Conservation (phyloP, 306 rosid species). For the Vigna reflexopilosa region DNA sequence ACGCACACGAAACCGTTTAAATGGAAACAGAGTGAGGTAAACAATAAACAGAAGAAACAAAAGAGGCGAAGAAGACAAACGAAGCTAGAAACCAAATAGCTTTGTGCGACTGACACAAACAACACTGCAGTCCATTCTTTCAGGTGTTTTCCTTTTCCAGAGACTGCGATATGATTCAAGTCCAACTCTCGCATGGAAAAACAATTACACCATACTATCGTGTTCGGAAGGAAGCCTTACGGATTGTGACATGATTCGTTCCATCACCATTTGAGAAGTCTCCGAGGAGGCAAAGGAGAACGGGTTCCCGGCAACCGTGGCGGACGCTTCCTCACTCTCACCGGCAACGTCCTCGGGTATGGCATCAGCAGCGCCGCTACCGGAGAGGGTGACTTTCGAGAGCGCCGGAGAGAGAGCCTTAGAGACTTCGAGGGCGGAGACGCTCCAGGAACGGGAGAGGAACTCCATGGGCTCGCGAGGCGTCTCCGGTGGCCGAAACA, state of each 20-base stretch:
- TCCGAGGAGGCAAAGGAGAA: constrained; percentile 86
- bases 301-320: constrained; percentile 72
- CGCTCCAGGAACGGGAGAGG: constrained; percentile 92
- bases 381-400: constrained; percentile 44
- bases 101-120: constrained; percentile 18
- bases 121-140: not conserved
- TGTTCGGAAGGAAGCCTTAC: constrained; percentile 49
- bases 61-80: constrained; percentile 31
- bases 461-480: constrained; percentile 90
- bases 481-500: constrained; percentile 73
- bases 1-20: not conserved
- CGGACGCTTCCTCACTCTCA: constrained; percentile 60
- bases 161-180: not conserved
- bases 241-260: constrained; percentile 91
- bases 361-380: constrained; percentile 28
- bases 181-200: not conserved
- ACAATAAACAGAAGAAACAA: constrained; percentile 12
- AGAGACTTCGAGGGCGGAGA: constrained; percentile 80
- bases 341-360: constrained; percentile 68
- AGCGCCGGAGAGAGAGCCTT: constrained; percentile 72
- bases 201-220: not conserved
- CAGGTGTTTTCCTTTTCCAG: constrained; percentile 6
- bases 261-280: constrained; percentile 93
- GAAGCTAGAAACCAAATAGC: constrained; percentile 42
- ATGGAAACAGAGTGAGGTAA: not conserved